These are phyloP conservation scores for Cladorrhinum sp. DNA, from an alignment of 2,329 filamentous ascomycete genomes.

Conservation along the genomic window DNA sequence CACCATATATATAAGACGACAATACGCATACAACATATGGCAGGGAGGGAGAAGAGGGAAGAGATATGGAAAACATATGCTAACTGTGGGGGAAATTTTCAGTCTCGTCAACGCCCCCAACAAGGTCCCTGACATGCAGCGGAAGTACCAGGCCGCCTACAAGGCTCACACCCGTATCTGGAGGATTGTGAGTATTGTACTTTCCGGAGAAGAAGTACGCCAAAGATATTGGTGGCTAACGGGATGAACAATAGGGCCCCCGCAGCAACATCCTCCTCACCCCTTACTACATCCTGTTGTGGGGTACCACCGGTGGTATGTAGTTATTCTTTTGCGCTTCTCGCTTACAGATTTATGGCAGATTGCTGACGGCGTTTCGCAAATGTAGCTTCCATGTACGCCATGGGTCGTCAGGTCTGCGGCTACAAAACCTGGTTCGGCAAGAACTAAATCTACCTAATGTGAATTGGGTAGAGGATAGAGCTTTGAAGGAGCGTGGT, in stretches of 20 bases:
- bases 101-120: constrained; percentile 70
- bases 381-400: constrained; percentile 60
- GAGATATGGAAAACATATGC: constrained; percentile 21
- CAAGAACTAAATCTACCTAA: constrained; percentile 43
- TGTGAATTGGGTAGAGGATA: neutral
- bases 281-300: constrained; percentile 66
- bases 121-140: constrained; percentile 72
- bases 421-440: constrained; percentile 79
- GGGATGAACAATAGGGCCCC: constrained; percentile 48
- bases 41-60: neutral
- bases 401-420: constrained; percentile 68
- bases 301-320: constrained; percentile 61
- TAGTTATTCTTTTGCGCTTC: constrained; percentile 20
- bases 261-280: constrained; percentile 64
- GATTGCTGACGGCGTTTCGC: constrained; percentile 6
- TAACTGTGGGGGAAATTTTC: constrained; percentile 26
- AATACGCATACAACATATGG: neutral
- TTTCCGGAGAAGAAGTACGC: neutral
- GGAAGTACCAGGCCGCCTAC: constrained; percentile 71
- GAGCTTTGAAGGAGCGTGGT: neutral
- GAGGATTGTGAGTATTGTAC: constrained; percentile 64
- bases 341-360: neutral
- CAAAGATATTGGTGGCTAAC: constrained; percentile 4
- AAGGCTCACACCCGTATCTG: constrained; percentile 67
- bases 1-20: neutral